Evolutionary conservation across 2,329 filamentous ascomycete genomes (phyloP), one percentile per base, ranked within the genome.

Genomic region (Epichloe coenophiala): DNA sequence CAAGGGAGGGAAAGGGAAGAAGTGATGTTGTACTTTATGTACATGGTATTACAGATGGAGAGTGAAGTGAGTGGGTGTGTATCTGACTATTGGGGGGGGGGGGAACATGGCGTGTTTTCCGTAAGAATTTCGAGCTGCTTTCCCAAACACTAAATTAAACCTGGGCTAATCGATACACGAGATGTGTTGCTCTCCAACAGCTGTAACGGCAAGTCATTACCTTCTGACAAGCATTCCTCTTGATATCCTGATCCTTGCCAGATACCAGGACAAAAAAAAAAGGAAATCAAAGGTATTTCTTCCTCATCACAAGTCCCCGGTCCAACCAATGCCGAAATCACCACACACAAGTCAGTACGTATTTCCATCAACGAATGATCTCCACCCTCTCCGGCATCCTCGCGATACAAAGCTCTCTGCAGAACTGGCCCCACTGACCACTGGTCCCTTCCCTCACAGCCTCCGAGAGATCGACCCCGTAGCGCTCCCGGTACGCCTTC

Each of bases 391-490:
- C 73, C 1, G 77, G 77, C 69, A 77, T 78, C 35, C 80, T 69
- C 33, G 73, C 73, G 51, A 84, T 78, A 58, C 80, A 83, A 59
- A 94, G 65, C 63, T 81, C 79, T 56, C 82, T 71, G 61, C 85
- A 90, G 63, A 93, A 93, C 54, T 80, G 72, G 0, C 85, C 83
- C 76, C 86, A 90, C 56, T 91, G 83, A 1, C 84, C 80, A 55
- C 77, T 81, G 0, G 88, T 86, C 41, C 85, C 85, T 48, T 89
- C 85, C 45, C 79, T 77, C 38, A 98, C 81, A 42, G 87, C 87
- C 44, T 88, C 81, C 61, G 88, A 81, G 55, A 97, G 75, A 44
- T 84, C 78, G 47, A 76, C 71, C 5, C 78, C 76, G 66, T 96
- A 96, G 54, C 89, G 82, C 54, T 84, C 80, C 51, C 79, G 76